phyloP scores from a whole-genome alignment of 1,284 basidiomycete species.

The Malassezia japonica region DNA sequence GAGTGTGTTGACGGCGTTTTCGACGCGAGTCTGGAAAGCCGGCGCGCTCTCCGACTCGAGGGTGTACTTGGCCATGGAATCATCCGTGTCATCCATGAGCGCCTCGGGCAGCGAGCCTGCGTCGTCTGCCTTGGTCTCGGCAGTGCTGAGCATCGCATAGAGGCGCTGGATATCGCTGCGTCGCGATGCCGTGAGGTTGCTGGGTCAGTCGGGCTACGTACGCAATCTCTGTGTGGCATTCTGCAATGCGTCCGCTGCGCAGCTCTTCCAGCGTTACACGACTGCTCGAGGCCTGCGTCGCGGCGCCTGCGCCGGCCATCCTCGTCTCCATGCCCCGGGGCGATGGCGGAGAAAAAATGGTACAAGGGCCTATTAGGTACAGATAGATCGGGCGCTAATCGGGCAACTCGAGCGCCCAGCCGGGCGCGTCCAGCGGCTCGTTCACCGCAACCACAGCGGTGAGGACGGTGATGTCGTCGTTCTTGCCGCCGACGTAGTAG shows the following conservation, averaged over 20 bases:
- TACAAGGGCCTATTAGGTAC: constrained; percentile 3
- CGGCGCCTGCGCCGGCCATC: not conserved
- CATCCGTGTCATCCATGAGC: not conserved
- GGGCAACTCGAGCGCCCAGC: constrained; percentile 1
- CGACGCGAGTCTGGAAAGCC: not conserved
- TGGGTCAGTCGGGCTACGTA: constrained; percentile 6
- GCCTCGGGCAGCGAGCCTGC: not conserved
- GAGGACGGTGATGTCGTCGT: constrained; percentile 51
- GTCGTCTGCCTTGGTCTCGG: not conserved
- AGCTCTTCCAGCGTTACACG: constrained; percentile 11
- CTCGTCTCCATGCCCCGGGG: not conserved
- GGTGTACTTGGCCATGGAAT: not conserved
- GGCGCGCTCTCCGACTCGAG: not conserved
- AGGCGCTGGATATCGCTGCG: constrained; percentile 3
- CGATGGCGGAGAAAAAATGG: constrained; percentile 4
- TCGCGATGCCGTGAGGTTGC: not conserved
- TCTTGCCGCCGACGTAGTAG: constrained; percentile 50
- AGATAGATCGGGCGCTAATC: not conserved
- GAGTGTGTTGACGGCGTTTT: not conserved
- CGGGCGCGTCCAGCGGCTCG: not conserved
- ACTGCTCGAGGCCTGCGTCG: not conserved
- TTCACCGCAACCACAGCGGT: constrained; percentile 46
- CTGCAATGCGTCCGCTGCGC: not conserved
- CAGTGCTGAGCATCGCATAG: not conserved
- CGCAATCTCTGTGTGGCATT: not conserved